Base-by-base conservation (phyloP, 139 green algal species). In the Coelastrella sp. region DNA sequence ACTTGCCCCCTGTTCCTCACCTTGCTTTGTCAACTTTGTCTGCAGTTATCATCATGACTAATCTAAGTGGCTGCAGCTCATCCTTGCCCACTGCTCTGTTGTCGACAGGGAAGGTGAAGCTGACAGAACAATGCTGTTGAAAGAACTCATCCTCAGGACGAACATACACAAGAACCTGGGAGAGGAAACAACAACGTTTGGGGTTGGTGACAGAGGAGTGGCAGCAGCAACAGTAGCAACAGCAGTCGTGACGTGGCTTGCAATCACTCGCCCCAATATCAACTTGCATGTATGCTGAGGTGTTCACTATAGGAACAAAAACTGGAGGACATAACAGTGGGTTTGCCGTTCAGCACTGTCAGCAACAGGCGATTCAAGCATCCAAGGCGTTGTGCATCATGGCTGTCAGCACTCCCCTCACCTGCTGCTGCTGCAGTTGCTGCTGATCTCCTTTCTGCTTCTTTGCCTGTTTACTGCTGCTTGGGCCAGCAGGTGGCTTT, bases 141-240 rank as follows among this genome's bases (percentile, higher is more conserved):
- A 97, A 92, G 69, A 96, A 96, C 88, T 98, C 93, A 63, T 97
- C 96, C 87, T 98, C 96, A 3, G 96, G 96, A 11, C 92, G 87
- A 35, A 93, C 76, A 73, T 96, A 98, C 23, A 98, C 88, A 7
- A 97, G 71, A 11, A 89, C 72, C 38, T 66, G 53, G 30, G 21
- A 64, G 7, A 64, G 53, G 1, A 64, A 19, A 64, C 53, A 34
- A 64, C 48, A 57, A 57, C n/a, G n/a, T n/a, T n/a, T n/a, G n/a
- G n/a, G n/a, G n/a, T n/a, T n/a, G n/a, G n/a, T n/a, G n/a, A n/a
- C n/a, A 13, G 45, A 9, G 45, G 45, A 57, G 11, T 23, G 11
- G 45, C 45, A 13, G 11, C 45, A 57, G 45, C 45, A 57, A 9
- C 45, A 23, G 11, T 9, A 23, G 11, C 11, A 57, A 57, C 11